These are phyloP conservation scores for Fusarium buharicum DNA, from an alignment of 2,329 filamentous ascomycete species.

Conservation along the genomic window DNA sequence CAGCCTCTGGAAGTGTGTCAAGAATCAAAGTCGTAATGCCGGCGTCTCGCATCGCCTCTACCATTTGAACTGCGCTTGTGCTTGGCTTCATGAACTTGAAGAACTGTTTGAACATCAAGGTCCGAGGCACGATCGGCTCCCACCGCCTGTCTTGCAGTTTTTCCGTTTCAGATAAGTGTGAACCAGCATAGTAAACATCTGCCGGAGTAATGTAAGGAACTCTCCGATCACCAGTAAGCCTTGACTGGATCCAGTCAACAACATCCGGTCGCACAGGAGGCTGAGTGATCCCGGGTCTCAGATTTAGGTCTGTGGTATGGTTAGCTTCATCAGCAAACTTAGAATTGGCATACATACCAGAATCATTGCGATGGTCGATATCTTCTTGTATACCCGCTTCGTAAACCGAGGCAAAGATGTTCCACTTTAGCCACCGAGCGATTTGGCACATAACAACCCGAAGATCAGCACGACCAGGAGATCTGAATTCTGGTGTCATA, in stretches of 20 bases:
- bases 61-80: constrained; percentile 68
- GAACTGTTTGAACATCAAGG: constrained; percentile 74
- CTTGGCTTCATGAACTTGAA: constrained; percentile 67
- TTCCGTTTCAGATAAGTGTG: constrained; percentile 51
- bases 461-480: constrained; percentile 62
- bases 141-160: constrained; percentile 54
- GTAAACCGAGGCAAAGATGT: constrained; percentile 59
- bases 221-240: constrained; percentile 54
- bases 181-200: constrained; percentile 57
- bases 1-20: constrained; percentile 84
- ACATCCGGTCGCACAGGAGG: constrained; percentile 54
- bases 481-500: constrained; percentile 57
- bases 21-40: constrained; percentile 75
- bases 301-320: constrained; percentile 45
- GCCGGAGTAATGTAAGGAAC: constrained; percentile 56
- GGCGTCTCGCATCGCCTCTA: constrained; percentile 78
- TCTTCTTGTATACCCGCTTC: constrained; percentile 65
- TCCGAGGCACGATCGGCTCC: constrained; percentile 69
- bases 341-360: constrained; percentile 48
- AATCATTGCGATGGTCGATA: constrained; percentile 52
- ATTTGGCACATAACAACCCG: constrained; percentile 84
- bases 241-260: constrained; percentile 64
- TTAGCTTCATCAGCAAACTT: constrained; percentile 10
- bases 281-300: constrained; percentile 49
- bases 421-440: constrained; percentile 82